Evolutionary conservation across 2,329 filamentous ascomycete genomes (phyloP).

Genomic region (Xylaria sp.): DNA sequence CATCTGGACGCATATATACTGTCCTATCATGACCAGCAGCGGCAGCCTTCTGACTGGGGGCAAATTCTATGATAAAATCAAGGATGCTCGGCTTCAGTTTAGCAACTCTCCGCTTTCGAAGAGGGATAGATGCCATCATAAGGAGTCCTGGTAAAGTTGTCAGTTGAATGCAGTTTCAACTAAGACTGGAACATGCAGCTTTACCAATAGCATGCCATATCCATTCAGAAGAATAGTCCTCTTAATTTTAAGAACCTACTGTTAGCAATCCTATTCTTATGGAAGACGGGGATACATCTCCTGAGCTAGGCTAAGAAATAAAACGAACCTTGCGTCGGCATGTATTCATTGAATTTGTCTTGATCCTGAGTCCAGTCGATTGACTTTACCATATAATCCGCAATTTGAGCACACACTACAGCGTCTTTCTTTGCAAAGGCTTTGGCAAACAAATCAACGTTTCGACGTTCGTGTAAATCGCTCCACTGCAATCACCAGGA

Average conservation of each 20-base stretch:
- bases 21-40: neutral
- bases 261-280: neutral
- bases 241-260: neutral
- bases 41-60: constrained; percentile 9
- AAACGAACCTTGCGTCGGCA: neutral
- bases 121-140: constrained; percentile 18
- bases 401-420: neutral
- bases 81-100: neutral
- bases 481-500: neutral
- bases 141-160: constrained; percentile 13
- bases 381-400: fast-evolving
- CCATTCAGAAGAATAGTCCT: neutral
- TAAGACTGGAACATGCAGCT: neutral
- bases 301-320: no score
- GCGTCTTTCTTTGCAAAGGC: neutral
- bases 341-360: neutral
- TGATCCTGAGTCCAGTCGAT: neutral
- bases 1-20: neutral
- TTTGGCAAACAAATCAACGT: neutral
- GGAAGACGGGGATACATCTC: no score
- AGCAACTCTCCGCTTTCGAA: neutral
- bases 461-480: neutral
- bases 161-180: neutral
- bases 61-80: neutral
- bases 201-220: constrained; percentile 7